These are phyloP conservation scores for Ascocoryne sarcoides DNA, from an alignment of 2,329 filamentous ascomycete species.

Conservation along the genomic window DNA sequence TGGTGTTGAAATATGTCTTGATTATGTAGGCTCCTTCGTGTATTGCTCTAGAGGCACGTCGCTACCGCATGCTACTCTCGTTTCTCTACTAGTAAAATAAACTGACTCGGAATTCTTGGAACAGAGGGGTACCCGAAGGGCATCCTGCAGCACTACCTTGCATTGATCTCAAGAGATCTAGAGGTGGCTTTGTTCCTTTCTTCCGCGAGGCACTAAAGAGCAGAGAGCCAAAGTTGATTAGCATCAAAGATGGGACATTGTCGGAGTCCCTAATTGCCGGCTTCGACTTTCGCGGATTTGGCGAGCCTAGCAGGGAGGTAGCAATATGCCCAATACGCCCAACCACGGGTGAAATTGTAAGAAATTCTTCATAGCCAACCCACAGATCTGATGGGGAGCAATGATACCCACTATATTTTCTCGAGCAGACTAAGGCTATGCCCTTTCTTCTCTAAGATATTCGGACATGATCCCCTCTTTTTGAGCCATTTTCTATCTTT, in stretches of 20 bases:
- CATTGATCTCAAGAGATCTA: slow-evolving; percentile 60
- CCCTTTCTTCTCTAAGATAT: no score
- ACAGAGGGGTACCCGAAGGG: slow-evolving; percentile 54
- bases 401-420: no score
- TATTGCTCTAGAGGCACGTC: no score
- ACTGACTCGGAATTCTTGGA: no score
- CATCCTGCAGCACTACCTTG: slow-evolving; percentile 51
- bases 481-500: background rate
- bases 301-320: slow-evolving; percentile 58
- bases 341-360: slow-evolving; percentile 49
- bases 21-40: no score
- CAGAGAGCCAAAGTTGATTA: slow-evolving; percentile 57
- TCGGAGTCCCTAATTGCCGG: slow-evolving; percentile 55
- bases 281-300: slow-evolving; percentile 62
- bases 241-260: slow-evolving; percentile 54
- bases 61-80: no score
- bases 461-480: no score
- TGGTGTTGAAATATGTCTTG: no score
- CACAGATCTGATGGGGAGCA: no score
- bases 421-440: no score
- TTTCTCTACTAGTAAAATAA: no score
- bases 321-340: slow-evolving; percentile 73
- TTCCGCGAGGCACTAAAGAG: slow-evolving; percentile 67
- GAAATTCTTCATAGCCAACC: no score
- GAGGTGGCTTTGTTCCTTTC: slow-evolving; percentile 65